Percentiles rank a stretch among this genome's conserved stretches.
phyloP scores from a whole-genome alignment of 108 stramenopile genomes.

The Thalassiosira profunda region DNA sequence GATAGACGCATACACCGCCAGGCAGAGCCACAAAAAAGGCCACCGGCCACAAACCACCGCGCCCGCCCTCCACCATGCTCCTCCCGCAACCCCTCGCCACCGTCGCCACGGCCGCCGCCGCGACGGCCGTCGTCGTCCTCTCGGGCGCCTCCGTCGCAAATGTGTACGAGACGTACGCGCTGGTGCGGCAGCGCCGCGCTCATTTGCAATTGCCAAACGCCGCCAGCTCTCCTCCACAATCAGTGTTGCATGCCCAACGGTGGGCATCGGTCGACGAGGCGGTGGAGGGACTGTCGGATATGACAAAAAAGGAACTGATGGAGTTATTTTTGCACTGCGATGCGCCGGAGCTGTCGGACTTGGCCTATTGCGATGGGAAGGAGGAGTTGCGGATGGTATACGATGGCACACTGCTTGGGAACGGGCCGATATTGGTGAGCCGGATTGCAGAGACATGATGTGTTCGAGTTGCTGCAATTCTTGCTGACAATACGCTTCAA shows the following conservation, averaged over 20 bases:
- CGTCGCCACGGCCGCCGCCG: neutral
- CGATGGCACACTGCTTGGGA: conserved; percentile 30
- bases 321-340: conserved; percentile 27
- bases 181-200: conserved; percentile 1
- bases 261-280: conserved; percentile 28
- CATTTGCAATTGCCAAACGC: neutral
- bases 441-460: neutral
- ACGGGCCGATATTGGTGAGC: conserved; percentile 36
- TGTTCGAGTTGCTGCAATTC: neutral
- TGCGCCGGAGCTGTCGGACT: neutral
- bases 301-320: conserved; percentile 24
- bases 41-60: neutral
- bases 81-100: conserved; percentile 2
- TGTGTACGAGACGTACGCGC: conserved; percentile 26
- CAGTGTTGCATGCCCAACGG: neutral
- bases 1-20: too few species aligned
- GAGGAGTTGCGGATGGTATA: neutral
- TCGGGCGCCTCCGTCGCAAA: conserved; percentile 23
- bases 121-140: conserved; percentile 15
- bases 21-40: too few species aligned
- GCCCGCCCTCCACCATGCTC: conserved; percentile 18
- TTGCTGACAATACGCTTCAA: neutral
- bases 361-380: neutral
- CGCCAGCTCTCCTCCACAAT: neutral
- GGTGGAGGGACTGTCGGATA: neutral